Percentiles rank a stretch among this genome's conserved stretches.
Conservation (phyloP, 805 yeast species). For the Ogataea neopini region DNA sequence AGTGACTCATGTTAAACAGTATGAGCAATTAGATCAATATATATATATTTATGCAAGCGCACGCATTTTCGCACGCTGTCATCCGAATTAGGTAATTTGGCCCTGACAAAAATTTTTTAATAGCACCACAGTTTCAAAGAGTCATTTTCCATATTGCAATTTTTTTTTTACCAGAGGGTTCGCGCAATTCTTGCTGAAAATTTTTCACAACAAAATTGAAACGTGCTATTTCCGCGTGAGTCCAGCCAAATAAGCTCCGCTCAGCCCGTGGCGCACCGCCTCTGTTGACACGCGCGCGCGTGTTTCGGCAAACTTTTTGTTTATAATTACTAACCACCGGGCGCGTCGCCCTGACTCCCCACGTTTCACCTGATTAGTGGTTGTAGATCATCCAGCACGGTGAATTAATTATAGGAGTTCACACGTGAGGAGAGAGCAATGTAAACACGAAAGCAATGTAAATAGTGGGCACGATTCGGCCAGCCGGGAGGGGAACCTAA, state of each 20-base stretch:
- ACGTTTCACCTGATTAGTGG: background rate
- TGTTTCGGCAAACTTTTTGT: background rate
- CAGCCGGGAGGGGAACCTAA: no score
- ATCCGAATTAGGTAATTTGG: conserved; percentile 6
- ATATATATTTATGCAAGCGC: conserved; percentile 9
- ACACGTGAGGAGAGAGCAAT: conserved; percentile 4
- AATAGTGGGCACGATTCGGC: no score
- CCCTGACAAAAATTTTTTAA: background rate
- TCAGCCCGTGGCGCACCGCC: background rate
- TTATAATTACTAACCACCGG: background rate
- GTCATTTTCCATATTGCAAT: conserved; percentile 2
- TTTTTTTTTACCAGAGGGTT: background rate
- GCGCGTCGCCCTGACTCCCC: conserved; percentile 5
- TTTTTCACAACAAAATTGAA: conserved; percentile 1
- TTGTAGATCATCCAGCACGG: background rate
- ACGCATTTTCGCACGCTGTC: conserved; percentile 9
- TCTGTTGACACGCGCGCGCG: background rate
- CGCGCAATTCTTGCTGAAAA: conserved; percentile 7
- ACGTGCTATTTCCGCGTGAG: background rate
- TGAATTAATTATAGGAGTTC: background rate
- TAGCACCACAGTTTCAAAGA: conserved; percentile 7
- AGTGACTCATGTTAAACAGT: background rate
- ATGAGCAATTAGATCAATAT: conserved; percentile 7
- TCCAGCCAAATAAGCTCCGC: background rate
- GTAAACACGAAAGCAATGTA: background rate